Base-by-base conservation (phyloP, 768 basidiomycete species). In the Crassisporium funariophilum region DNA sequence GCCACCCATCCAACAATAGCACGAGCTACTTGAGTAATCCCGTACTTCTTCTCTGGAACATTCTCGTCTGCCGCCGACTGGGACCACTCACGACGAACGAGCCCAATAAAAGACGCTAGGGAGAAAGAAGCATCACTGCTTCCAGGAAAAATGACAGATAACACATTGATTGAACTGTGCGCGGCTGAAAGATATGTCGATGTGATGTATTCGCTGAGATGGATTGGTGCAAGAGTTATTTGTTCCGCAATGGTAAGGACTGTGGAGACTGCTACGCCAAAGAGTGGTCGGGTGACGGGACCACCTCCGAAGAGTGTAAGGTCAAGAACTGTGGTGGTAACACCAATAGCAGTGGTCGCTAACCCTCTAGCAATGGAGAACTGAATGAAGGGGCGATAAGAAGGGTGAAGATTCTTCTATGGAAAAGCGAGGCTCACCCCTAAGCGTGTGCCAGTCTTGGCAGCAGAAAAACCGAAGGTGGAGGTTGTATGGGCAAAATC, bases 51-150 rank as follows among this genome's bases (percentile, higher is more conserved):
- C 55, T 73, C 75, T 1, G 87, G 86, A 17, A 82, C 71, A 16
- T 71, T 70, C 10, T 77, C 74, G 20, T 76, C 77, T 11, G 80
- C 71, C 50, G 74, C 47, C 13, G 46, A 20, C 15, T 24, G 39
- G 13, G 42, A 73, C 84, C 87, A 87, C 68, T 93, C 90, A 29
- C 84, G 73, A 42, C 81, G 80, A n/a, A 92, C 88, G 23, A 93
- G 81, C 23, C 74, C 76, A 44, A 92, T 84, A 65, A 92, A 91
- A 8, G 87, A 83, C 7, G 81, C 83, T 5, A 93, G 71, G 2
- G 88, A 90, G 64, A 91, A 91, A 13, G 86, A 84, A 2, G 88
- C 84, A 50, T 91, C 90, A 57, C 82, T 84, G 57, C 81, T 83
- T 4, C 84, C 84, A 2, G 85, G 84, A 60, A 88, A 86, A 53